phyloP scores from a whole-genome alignment of 2,329 filamentous ascomycete genomes.

The Apiospora malaysiana region DNA sequence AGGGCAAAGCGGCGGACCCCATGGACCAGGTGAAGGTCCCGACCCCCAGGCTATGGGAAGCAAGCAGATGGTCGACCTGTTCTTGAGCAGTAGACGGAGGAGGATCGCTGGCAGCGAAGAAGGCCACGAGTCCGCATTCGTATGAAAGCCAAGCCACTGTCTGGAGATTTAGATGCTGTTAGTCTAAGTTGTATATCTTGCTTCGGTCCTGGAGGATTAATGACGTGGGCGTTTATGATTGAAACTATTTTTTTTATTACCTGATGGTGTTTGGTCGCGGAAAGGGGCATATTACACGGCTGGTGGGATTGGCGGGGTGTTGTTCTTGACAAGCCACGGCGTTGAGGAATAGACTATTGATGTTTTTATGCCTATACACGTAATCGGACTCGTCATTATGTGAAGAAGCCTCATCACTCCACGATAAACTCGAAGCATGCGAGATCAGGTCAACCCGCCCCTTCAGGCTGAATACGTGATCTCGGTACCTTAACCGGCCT shows the following conservation, averaged over 20 bases:
- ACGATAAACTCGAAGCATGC: not conserved
- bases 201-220: not conserved
- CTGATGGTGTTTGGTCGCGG: not conserved
- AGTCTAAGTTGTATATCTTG: not conserved
- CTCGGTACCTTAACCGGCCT: not conserved
- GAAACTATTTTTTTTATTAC: not conserved
- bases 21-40: constrained; percentile 25
- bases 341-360: not conserved
- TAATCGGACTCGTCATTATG: not conserved
- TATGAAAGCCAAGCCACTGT: not conserved
- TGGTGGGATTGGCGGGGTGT: not conserved
- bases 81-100: constrained; percentile 55
- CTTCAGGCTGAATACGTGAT: constrained; percentile 16
- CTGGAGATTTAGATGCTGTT: not conserved
- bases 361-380: not conserved
- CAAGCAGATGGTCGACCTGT: constrained; percentile 60
- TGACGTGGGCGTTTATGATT: not conserved
- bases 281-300: not conserved
- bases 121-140: not conserved
- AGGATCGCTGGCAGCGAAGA: constrained; percentile 41
- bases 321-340: not conserved
- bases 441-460: not conserved
- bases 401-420: not conserved
- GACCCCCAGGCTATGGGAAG: constrained; percentile 48
- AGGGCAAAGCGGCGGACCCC: constrained; percentile 27